Evolutionary conservation across 129 eudicot genomes (phyloP).

Genomic region (Lonicera japonica): DNA sequence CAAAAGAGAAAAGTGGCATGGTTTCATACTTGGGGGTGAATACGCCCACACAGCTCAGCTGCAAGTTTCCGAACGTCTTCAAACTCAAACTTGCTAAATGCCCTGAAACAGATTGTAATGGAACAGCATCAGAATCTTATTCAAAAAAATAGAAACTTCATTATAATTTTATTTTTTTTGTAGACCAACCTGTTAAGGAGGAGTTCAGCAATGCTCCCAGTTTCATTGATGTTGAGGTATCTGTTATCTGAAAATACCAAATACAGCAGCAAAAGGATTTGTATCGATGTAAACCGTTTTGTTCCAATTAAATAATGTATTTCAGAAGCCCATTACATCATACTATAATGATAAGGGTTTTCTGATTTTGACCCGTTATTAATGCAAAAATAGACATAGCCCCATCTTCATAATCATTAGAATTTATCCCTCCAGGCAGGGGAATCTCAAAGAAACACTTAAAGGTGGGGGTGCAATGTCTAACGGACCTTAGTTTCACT

Average conservation of each 20-base stretch:
- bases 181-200: constrained; percentile 60
- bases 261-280: neutral
- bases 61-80: constrained; percentile 90
- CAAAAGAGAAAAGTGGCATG: neutral
- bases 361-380: no score
- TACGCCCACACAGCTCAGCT: constrained; percentile 98
- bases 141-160: constrained; percentile 9
- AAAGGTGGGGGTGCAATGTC: no score
- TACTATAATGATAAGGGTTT: no score
- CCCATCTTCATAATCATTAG: no score
- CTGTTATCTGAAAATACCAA: constrained; percentile 28
- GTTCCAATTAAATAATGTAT: neutral
- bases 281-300: neutral
- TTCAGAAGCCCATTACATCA: neutral
- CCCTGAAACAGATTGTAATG: constrained; percentile 35
- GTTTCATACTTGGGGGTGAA: constrained; percentile 61
- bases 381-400: no score
- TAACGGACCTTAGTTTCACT: no score
- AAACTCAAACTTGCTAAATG: constrained; percentile 64
- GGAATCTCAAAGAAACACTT: no score
- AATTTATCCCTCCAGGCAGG: no score
- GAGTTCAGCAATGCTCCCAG: constrained; percentile 48
- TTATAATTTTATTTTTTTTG: neutral
- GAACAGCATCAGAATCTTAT: constrained; percentile 11
- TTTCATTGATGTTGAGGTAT: constrained; percentile 18